Conservation (phyloP, 352 stramenopile species). For the Globisporangium carolinianum region DNA sequence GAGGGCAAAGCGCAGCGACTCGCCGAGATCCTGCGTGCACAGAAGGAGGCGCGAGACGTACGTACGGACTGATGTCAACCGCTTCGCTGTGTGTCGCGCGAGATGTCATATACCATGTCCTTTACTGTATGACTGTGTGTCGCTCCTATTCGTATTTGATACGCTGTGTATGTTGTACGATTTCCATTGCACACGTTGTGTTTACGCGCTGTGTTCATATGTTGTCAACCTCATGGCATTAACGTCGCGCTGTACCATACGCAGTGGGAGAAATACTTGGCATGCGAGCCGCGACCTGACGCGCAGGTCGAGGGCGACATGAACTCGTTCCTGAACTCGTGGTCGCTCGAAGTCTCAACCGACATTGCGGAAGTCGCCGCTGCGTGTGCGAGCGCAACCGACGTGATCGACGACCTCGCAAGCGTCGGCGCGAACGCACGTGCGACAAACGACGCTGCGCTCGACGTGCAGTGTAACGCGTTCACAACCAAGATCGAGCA, state of each 20-base stretch:
- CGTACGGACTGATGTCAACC: conserved; percentile 1
- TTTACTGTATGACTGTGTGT: not conserved
- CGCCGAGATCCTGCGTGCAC: conserved; percentile 42
- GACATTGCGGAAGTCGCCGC: conserved; percentile 38
- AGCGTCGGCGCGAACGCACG: conserved; percentile 47
- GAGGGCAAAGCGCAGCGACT: conserved; percentile 55
- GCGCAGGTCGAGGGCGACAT: conserved; percentile 68
- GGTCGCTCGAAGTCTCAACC: conserved; percentile 46
- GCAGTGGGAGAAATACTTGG: conserved; percentile 70
- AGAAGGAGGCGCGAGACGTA: conserved; percentile 64
- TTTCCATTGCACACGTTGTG: no score
- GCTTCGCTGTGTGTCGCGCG: not conserved
- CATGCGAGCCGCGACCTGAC: conserved; percentile 61
- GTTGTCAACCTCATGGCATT: not conserved
- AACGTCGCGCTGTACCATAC: no score
- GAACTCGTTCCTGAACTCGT: conserved; percentile 80
- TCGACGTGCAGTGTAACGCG: conserved; percentile 28
- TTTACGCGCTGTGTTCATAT: no score
- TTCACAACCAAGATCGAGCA: conserved; percentile 48
- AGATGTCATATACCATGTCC: not conserved
- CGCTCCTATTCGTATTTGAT: no score
- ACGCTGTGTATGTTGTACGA: no score
- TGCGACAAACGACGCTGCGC: conserved; percentile 41
- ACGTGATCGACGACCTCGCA: conserved; percentile 55
- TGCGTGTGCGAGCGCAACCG: conserved; percentile 43